These are phyloP conservation scores for Truncatella angustata DNA, from an alignment of 2,329 filamentous ascomycete genomes.

Conservation along the genomic window DNA sequence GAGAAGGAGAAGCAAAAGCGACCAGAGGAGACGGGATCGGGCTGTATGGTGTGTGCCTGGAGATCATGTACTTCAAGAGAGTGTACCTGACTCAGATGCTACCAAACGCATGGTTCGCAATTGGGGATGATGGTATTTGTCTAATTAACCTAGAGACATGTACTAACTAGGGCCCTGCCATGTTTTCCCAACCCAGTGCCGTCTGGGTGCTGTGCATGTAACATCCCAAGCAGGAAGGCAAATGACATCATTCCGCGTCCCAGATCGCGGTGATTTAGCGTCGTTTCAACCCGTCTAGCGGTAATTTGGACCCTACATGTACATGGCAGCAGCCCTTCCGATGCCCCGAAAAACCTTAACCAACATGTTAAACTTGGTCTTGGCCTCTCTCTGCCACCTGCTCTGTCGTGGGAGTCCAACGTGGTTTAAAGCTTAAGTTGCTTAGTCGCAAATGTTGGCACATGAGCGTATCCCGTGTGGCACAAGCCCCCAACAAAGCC, in stretches of 20 bases:
- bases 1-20: background rate
- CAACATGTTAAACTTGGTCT: constrained; percentile 3
- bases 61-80: constrained; percentile 1
- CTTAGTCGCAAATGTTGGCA: too few relatives aligned
- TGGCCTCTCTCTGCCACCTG: background rate
- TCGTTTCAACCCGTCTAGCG: too few relatives aligned
- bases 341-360: background rate
- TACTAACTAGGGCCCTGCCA: constrained; percentile 6
- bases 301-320: too few relatives aligned
- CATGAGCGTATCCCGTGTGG: too few relatives aligned
- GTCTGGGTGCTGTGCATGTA: too few relatives aligned
- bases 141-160: background rate
- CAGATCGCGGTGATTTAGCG: background rate
- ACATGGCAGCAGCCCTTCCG: background rate
- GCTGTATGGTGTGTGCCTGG: background rate
- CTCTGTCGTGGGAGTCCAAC: too few relatives aligned
- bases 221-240: background rate
- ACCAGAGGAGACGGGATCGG: background rate
- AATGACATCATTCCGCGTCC: constrained; percentile 6
- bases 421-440: too few relatives aligned
- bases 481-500: too few relatives aligned
- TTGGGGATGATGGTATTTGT: too few relatives aligned
- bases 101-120: too few relatives aligned
- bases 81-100: background rate
- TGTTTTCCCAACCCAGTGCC: too few relatives aligned